Percentiles rank a stretch among this genome's conserved stretches.
Conservation (phyloP, 2,329 filamentous ascomycete species). For the Nemania serpens region DNA sequence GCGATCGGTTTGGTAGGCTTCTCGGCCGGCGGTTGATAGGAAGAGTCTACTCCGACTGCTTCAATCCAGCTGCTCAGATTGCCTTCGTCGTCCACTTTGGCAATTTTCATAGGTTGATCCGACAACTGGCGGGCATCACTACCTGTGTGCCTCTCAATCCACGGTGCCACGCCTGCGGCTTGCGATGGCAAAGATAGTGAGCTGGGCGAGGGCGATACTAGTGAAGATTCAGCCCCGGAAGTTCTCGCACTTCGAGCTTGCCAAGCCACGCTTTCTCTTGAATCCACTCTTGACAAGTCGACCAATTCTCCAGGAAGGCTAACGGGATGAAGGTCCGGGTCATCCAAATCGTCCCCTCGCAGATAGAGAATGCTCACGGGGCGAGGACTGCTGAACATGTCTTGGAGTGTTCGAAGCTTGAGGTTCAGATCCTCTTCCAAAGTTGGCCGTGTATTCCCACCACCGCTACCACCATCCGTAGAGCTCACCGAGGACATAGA, state of each 20-base stretch:
- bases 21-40: slow-evolving; percentile 80
- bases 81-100: slow-evolving; percentile 63
- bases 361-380: slow-evolving; percentile 79
- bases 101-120: slow-evolving; percentile 58
- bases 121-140: slow-evolving; percentile 55
- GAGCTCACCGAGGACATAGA: slow-evolving; percentile 84
- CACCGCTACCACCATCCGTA: slow-evolving; percentile 49
- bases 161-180: slow-evolving; percentile 54
- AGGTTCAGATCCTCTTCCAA: slow-evolving; percentile 77
- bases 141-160: slow-evolving; percentile 62
- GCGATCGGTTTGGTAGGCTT: slow-evolving; percentile 74
- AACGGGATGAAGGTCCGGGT: slow-evolving; percentile 79
- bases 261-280: slow-evolving; percentile 56
- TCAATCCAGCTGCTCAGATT: slow-evolving; percentile 84
- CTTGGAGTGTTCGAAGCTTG: slow-evolving; percentile 78
- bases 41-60: slow-evolving; percentile 84
- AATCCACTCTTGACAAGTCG: slow-evolving; percentile 60
- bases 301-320: slow-evolving; percentile 69
- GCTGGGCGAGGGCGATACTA: slow-evolving; percentile 70
- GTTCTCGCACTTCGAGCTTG: slow-evolving; percentile 57
- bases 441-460: slow-evolving; percentile 51
- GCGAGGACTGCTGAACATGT: slow-evolving; percentile 86
- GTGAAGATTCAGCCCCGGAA: slow-evolving; percentile 63
- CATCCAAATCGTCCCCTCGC: slow-evolving; percentile 75
- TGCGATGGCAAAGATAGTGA: slow-evolving; percentile 67